Percentiles rank a stretch among this genome's conserved stretches.
phyloP scores from a whole-genome alignment of 768 basidiomycete genomes.

The Pilatotrama ljubarskyi region DNA sequence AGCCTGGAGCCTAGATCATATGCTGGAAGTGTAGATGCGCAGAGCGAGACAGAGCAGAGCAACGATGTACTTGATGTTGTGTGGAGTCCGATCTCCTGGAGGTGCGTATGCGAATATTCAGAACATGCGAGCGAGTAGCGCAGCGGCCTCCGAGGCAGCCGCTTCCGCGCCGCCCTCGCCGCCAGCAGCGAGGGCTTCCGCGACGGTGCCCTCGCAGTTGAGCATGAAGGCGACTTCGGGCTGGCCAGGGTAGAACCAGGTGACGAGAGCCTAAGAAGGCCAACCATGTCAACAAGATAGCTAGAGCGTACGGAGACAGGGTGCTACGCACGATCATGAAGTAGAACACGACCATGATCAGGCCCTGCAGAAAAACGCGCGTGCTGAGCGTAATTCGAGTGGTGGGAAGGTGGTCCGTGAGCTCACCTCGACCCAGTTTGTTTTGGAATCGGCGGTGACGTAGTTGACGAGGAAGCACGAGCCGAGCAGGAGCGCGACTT shows the following conservation, averaged over 20 bases:
- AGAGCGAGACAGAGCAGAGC: too few species aligned
- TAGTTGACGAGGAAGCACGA: constrained; percentile 79
- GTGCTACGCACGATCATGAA: constrained; percentile 53
- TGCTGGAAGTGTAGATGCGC: too few species aligned
- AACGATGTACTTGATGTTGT: not conserved
- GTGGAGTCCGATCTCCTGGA: not conserved
- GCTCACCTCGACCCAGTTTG: constrained; percentile 70
- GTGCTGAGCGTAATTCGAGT: not conserved
- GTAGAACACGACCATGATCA: constrained; percentile 66
- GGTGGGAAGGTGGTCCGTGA: not conserved
- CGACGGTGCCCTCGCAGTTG: constrained; percentile 40
- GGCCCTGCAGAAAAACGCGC: constrained; percentile 31
- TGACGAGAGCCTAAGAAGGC: constrained; percentile 50
- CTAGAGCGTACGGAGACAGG: not conserved
- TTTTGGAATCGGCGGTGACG: constrained; percentile 75
- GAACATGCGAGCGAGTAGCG: not conserved
- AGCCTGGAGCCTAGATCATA: too few species aligned
- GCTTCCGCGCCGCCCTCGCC: constrained; percentile 8
- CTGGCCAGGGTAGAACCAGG: constrained; percentile 70
- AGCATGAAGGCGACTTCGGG: constrained; percentile 46
- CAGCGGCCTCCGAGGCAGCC: constrained; percentile 3
- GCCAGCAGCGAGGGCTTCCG: constrained; percentile 32
- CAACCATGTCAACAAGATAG: not conserved
- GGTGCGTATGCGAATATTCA: not conserved
- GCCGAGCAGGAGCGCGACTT: constrained; percentile 63